Evolutionary conservation across 2,329 filamentous ascomycete species (phyloP), one percentile per base, ranked within the genome.

Genomic region (Fusarium buxicola): DNA sequence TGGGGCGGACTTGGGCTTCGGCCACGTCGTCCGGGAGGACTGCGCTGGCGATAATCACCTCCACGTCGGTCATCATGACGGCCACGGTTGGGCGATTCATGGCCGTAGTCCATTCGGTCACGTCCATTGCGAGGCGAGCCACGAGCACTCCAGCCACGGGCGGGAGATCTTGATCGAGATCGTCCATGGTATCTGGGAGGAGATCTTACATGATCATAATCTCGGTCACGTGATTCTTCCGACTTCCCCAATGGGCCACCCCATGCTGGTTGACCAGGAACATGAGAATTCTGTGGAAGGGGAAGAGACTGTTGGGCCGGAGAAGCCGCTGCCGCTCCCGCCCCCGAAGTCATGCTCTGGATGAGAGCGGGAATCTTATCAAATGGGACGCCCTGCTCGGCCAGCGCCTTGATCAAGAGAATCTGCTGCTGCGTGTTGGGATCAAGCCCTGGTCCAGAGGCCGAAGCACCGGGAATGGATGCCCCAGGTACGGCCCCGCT

Each of bases 41-140:
- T 96, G 72, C 95, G 92, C 75, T 97, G 93, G 65, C 94, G 91
- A 78, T 96, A 97, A 34, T 93, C 88, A 51, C 83, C 79, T 57
- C 82, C 84, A 59, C 87, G 83, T 35, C 84, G 82, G 36, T 83
- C 83, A 62, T 87, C 85, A 55, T 82, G 81, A 47, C 83, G 83
- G 56, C 84, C 85, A 66, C 85, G 83, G 54, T 85, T 84, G 31
- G 87, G 86, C 15, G 88, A 89, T 72, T 89, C 87, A 59, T 86
- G 89, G 58, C 90, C 89, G 77, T 92, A 94, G 50, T 89, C 89
- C 76, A 89, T 90, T 69, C 91, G 92, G 70, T 86, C 81, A 73
- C 80, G 79, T 69, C 84, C 83, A 66, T 82, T 82, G 65, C 87
- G 86, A 68, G 89, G 89, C 52, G 89, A 88, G 58, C 82, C 84